These are phyloP conservation scores for Naganishia albida DNA, from an alignment of 1,284 basidiomycete species.

Conservation along the genomic window DNA sequence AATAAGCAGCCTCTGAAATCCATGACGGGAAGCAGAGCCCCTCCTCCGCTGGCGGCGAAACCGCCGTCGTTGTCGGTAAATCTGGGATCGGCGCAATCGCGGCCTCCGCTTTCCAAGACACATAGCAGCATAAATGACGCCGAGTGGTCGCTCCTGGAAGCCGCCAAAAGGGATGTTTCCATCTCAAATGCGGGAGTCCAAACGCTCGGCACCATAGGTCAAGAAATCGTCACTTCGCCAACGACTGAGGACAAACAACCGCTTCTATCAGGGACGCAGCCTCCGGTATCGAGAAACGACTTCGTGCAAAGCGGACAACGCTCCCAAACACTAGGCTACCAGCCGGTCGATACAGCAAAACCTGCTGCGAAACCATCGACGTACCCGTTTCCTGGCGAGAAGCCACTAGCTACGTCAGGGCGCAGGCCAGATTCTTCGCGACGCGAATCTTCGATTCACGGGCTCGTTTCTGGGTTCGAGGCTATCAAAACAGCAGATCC, in stretches of 20 bases:
- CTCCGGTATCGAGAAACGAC: neutral
- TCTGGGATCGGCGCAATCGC: neutral
- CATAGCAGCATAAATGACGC: conserved; percentile 14
- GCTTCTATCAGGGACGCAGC: no score
- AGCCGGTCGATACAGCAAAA: no score
- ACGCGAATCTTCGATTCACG: conserved; percentile 49
- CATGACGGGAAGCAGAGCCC: conserved; percentile 1
- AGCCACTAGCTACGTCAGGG: conserved; percentile 18
- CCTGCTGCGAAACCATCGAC: conserved; percentile 11
- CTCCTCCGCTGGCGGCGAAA: conserved; percentile 21
- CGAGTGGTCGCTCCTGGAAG: conserved; percentile 17
- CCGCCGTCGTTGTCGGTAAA: conserved; percentile 19
- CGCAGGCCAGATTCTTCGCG: conserved; percentile 30
- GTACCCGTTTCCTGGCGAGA: conserved; percentile 24
- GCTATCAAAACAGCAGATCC: conserved; percentile 28
- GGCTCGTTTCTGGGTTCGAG: conserved; percentile 49
- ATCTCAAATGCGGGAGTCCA: no score
- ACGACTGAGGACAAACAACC: neutral
- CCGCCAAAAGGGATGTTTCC: neutral
- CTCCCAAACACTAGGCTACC: neutral
- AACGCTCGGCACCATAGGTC: neutral
- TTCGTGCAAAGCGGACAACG: neutral
- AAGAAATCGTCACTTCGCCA: conserved; percentile 4
- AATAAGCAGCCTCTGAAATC: conserved; percentile 7
- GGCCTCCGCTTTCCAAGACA: conserved; percentile 9